Evolutionary conservation across 1,284 basidiomycete genomes (phyloP).

Genomic region (Irpex sp.): DNA sequence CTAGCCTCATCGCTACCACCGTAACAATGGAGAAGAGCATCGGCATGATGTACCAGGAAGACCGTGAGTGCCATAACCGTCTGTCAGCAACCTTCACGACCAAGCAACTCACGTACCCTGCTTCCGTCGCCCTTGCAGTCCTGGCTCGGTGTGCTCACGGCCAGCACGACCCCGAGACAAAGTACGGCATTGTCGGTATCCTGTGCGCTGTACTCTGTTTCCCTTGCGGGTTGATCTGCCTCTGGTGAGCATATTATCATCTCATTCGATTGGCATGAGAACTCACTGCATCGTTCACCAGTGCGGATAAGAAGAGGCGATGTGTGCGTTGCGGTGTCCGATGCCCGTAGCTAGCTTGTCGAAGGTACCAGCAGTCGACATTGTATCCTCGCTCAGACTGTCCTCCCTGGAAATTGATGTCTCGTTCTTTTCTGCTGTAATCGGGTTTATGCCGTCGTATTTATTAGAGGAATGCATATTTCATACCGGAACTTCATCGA

Average conservation of each 20-base stretch:
- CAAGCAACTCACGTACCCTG: too few species aligned
- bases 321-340: constrained; percentile 13
- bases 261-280: neutral
- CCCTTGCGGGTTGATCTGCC: constrained; percentile 19
- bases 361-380: neutral
- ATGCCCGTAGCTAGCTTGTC: neutral
- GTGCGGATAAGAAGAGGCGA: constrained; percentile 11
- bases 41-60: constrained; percentile 5
- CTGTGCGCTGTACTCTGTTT: constrained; percentile 20
- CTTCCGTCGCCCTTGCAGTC: neutral
- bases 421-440: neutral
- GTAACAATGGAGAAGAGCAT: neutral
- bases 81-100: neutral
- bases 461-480: neutral
- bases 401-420: neutral
- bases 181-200: constrained; percentile 20
- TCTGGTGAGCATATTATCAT: constrained; percentile 15
- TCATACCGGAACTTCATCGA: neutral
- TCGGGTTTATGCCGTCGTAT: neutral
- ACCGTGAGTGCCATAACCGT: neutral
- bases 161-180: constrained; percentile 11
- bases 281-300: neutral
- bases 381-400: neutral
- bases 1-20: neutral
- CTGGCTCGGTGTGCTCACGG: constrained; percentile 15